phyloP scores from a whole-genome alignment of 495 filamentous ascomycete genomes.

The Thozetella sp. region DNA sequence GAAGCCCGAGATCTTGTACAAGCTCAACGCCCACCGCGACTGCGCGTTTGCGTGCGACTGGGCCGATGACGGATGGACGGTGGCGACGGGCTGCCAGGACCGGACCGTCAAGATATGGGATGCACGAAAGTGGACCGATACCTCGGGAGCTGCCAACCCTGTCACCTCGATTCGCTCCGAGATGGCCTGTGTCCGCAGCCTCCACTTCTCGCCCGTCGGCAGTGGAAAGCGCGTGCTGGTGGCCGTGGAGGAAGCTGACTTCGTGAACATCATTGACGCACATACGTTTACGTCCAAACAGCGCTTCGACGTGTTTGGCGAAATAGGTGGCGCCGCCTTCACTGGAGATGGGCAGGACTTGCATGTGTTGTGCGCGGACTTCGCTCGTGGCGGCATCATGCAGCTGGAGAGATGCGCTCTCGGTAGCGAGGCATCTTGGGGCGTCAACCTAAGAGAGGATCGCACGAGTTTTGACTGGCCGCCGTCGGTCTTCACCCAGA shows the following conservation, averaged over 20 bases:
- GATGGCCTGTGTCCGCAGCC: constrained; percentile 74
- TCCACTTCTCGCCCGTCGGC: constrained; percentile 83
- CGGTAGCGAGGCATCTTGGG: constrained; percentile 36
- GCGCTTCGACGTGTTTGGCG: constrained; percentile 83
- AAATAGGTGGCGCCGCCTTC: constrained; percentile 78
- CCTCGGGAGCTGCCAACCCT: constrained; percentile 38
- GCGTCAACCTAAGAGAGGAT: constrained; percentile 1
- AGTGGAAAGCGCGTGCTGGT: constrained; percentile 73
- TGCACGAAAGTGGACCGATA: constrained; percentile 67
- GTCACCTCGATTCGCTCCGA: constrained; percentile 70
- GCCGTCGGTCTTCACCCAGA: constrained; percentile 19
- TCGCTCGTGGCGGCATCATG: constrained; percentile 77
- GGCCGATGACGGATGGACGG: constrained; percentile 84
- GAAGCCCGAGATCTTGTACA: constrained; percentile 42
- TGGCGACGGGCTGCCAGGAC: constrained; percentile 93
- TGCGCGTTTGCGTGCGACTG: constrained; percentile 90
- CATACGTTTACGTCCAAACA: constrained; percentile 68
- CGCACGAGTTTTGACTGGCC: constrained; percentile 18
- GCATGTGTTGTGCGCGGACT: constrained; percentile 75
- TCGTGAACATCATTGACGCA: constrained; percentile 78
- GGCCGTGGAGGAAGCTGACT: constrained; percentile 83
- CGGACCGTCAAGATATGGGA: constrained; percentile 85
- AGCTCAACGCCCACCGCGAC: constrained; percentile 72
- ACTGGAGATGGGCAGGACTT: constrained; percentile 71
- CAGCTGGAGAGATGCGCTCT: constrained; percentile 64